Evolutionary conservation across 2,329 filamentous ascomycete species (phyloP), one percentile per base, ranked within the genome.

Genomic region (Penicillium griseofulvum): DNA sequence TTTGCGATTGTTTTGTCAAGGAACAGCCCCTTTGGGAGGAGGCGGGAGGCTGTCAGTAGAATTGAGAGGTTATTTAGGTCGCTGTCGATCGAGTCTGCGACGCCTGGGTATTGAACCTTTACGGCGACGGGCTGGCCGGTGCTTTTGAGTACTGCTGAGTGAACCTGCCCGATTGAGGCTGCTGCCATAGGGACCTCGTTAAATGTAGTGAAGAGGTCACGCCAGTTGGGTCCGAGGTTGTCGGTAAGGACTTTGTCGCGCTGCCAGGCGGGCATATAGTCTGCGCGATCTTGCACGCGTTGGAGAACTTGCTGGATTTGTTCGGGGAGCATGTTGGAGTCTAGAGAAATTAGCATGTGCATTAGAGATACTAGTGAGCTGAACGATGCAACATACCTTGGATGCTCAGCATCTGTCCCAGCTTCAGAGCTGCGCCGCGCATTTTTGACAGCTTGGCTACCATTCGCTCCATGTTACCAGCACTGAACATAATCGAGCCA

Each of bases 1-100:
- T 99, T 99, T 63, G 90, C 92, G 63, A 99, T 97, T 0, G 94
- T 99, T 74, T 96, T 97, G 76, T 99, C 89, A 8, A 99, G 86
- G 69, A 94, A 99, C 0, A 99, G 80, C 0, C 94, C 94, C 69
- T 89, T 92, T 0, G 94, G 95, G 0, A 99, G 81, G 26, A 99
- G 83, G 54, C 90, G 87, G 5, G 92, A 96, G 26, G 94, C 94
- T 6, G 90, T 94, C 12, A 99, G 84, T 1, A 99, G 86, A 54
- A 99, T 83, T 9, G 89, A 90, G 31, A 99, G 82, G 67, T 99
- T 99, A 74, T 91, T 95, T 1, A 99, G 82, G 67, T 99, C 94
- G 0, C 93, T 97, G 73, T 96, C 91, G 71, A 99, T 99, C 4
- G 92, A 97, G 72, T 90, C 87, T 17, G 93, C 90, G 1, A 99